Evolutionary conservation across 1,284 basidiomycete species (phyloP).

Genomic region (Erythrobasidium hasegawianum): DNA sequence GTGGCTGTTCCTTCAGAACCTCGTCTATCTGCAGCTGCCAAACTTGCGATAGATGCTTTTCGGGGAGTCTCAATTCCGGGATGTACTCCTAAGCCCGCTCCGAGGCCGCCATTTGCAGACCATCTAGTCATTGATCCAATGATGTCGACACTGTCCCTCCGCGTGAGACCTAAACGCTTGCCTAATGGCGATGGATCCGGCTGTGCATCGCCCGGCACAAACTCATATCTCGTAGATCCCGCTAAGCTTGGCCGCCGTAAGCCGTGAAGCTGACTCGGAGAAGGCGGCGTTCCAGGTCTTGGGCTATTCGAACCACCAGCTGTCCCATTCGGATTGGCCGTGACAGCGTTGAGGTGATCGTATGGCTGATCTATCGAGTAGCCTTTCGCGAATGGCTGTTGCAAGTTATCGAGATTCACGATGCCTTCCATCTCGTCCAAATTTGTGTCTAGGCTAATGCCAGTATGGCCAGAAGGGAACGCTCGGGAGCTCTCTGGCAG

Average conservation of each 20-base stretch:
- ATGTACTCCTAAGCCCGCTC: not conserved
- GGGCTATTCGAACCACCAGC: constrained; percentile 2
- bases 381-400: constrained; percentile 8
- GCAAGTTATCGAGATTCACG: constrained; percentile 54
- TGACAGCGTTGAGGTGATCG: constrained; percentile 31
- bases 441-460: constrained; percentile 66
- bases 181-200: constrained; percentile 8
- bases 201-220: constrained; percentile 17
- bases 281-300: constrained; percentile 19
- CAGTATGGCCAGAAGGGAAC: not conserved
- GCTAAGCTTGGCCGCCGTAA: constrained; percentile 11
- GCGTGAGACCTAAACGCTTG: constrained; percentile 10
- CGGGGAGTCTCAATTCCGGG: not conserved
- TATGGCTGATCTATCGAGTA: constrained; percentile 26
- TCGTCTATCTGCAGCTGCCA: constrained; percentile 11
- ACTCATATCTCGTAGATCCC: constrained; percentile 15
- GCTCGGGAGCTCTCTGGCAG: not conserved
- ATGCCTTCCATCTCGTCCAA: constrained; percentile 80
- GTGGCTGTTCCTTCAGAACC: constrained; percentile 28
- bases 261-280: constrained; percentile 21
- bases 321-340: constrained; percentile 5
- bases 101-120: not conserved
- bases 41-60: constrained; percentile 21
- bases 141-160: constrained; percentile 18
- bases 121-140: constrained; percentile 12